These are phyloP conservation scores for Solanum dulcamara DNA, from an alignment of 257 asterid species.

Conservation along the genomic window DNA sequence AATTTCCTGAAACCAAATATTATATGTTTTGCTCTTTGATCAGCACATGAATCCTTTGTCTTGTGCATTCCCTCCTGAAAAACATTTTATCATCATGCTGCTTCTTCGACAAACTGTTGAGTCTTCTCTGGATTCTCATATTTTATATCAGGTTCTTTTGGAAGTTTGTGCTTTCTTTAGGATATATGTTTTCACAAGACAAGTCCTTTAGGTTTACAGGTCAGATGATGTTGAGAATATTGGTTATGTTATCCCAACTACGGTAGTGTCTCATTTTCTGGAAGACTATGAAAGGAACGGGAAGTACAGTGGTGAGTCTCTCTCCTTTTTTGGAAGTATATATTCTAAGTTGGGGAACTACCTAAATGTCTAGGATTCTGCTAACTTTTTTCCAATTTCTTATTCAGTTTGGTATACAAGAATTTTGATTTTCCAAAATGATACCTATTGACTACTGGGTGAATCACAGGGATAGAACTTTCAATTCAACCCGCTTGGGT, in stretches of 20 bases:
- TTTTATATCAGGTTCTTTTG: background rate
- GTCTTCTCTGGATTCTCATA: background rate
- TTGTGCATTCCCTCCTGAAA: background rate
- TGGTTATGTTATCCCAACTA: conserved; percentile 91
- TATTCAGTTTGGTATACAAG: background rate
- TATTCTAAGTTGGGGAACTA: background rate
- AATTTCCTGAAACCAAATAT: background rate
- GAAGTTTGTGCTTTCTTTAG: conserved; percentile 1
- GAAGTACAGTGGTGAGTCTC: conserved; percentile 72
- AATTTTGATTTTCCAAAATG: background rate
- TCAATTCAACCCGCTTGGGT: background rate
- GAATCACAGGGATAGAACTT: background rate
- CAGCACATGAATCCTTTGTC: background rate
- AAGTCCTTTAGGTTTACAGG: conserved; percentile 81
- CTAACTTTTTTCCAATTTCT: background rate
- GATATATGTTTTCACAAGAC: conserved; percentile 25
- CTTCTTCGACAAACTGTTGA: background rate
- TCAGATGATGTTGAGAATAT: conserved; percentile 93
- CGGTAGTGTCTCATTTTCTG: conserved; percentile 93
- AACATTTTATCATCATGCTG: background rate
- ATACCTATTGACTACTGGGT: background rate
- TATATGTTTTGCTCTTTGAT: background rate
- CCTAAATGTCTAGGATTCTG: background rate
- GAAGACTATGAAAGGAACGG: conserved; percentile 89
- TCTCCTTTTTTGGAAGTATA: background rate